A percentile compares a stretch with the other conserved stretches of the same genome.
Conservation (phyloP, 1,139 yeast species). For the Zygosaccharomyces sapae region DNA sequence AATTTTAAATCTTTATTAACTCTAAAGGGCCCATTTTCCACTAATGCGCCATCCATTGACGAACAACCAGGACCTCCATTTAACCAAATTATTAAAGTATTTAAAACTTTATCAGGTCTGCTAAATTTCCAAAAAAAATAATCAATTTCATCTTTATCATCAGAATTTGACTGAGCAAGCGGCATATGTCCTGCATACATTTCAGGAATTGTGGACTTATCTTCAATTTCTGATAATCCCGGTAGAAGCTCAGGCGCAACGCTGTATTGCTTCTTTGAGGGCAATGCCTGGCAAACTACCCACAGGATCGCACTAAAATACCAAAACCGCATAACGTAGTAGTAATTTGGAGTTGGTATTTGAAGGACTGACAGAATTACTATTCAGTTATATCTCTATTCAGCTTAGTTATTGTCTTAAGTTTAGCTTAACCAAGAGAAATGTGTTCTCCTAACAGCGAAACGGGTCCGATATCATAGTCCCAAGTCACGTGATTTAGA, state of each 20-base stretch:
- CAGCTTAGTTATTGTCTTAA: too few relatives aligned
- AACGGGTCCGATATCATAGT: too few relatives aligned
- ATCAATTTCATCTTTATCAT: constrained; percentile 50
- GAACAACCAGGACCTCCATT: constrained; percentile 99
- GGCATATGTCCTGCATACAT: constrained; percentile 72
- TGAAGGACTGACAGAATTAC: too few relatives aligned
- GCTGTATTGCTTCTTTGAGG: constrained; percentile 17
- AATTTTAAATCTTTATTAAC: constrained; percentile 45
- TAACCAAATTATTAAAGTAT: constrained; percentile 70
- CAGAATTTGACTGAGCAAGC: constrained; percentile 19
- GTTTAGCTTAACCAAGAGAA: too few relatives aligned
- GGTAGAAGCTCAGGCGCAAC: constrained; percentile 32
- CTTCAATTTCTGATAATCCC: constrained; percentile 24
- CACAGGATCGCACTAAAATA: constrained; percentile 1
- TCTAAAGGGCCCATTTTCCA: constrained; percentile 90
- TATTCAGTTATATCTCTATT: too few relatives aligned
- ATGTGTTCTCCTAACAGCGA: too few relatives aligned
- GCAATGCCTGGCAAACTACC: constrained; percentile 10
- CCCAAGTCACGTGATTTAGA: too few relatives aligned
- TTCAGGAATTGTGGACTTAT: constrained; percentile 23
- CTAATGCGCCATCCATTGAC: constrained; percentile 93
- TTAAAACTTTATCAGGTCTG: constrained; percentile 20
- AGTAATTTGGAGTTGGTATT: background rate
- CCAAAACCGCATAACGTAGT: constrained; percentile 2
- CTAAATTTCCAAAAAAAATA: constrained; percentile 80